Evolutionary conservation across 345 rosid genomes (phyloP).

Genomic region (Brassica cretica): DNA sequence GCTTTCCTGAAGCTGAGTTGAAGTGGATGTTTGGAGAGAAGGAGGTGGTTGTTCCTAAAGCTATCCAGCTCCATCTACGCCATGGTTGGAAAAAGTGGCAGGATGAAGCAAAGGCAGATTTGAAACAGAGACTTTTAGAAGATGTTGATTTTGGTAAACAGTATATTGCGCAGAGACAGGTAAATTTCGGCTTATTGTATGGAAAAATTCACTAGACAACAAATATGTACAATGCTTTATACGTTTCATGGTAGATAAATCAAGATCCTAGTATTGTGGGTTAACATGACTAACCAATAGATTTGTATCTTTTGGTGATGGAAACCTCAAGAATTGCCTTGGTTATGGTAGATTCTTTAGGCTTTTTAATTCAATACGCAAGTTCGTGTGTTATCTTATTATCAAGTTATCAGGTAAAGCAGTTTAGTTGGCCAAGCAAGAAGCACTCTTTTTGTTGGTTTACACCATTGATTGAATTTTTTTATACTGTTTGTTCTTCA

Average conservation of each 20-base stretch:
- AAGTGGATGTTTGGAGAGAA: conserved; percentile 95
- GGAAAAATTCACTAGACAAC: conserved; percentile 5
- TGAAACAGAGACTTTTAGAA: conserved; percentile 69
- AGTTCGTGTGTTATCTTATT: background rate
- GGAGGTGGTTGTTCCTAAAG: conserved; percentile 88
- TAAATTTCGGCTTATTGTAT: conserved; percentile 38
- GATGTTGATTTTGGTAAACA: conserved; percentile 79
- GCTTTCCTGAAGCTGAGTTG: conserved; percentile 82
- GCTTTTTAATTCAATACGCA: background rate
- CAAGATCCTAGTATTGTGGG: conserved; percentile 5
- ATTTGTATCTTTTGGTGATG: conserved; percentile 10
- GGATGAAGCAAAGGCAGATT: conserved; percentile 80
- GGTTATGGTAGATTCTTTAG: conserved; percentile 23
- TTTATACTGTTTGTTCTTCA: conserved; percentile 3
- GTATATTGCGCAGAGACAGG: conserved; percentile 77
- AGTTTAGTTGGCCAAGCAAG: background rate
- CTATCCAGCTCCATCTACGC: conserved; percentile 63
- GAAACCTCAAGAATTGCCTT: conserved; percentile 2
- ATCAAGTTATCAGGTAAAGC: conserved; percentile 3
- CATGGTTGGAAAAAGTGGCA: conserved; percentile 98
- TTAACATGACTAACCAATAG: conserved; percentile 16
- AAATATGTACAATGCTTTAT: background rate
- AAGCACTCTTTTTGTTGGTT: background rate
- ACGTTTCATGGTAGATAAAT: conserved; percentile 14
- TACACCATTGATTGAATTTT: conserved; percentile 8